Evolutionary conservation across 1,139 yeast species (phyloP), one percentile per base, ranked within the genome.

Genomic region (Pichia norvegensis): DNA sequence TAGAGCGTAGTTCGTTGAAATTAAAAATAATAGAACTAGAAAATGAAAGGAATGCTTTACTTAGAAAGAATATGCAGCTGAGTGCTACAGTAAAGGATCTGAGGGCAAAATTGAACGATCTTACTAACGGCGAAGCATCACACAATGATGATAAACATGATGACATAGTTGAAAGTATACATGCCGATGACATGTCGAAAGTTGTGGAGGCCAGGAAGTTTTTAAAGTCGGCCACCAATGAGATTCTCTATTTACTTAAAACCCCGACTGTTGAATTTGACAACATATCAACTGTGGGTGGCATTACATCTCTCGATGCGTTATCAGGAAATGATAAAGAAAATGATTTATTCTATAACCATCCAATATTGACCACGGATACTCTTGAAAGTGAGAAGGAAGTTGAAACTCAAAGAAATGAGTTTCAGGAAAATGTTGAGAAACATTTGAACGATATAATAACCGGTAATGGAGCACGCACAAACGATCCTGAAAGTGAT

Each of bases 1-100:
- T 78, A 53, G 83, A 78, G 56, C 72, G 72, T 49, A 69, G 77
- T 9, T 80, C 78, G 47, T 72, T 78, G 74, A 76, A 75, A 56
- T 68, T 73, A 57, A 69, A 70, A 51, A 76, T 78, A 46, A 67
- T 74, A 39, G 76, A 75, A 50, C 59, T 78, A 38, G 80, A 76
- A 52, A 75, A 80, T 33, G 81, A 78, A 53, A 57, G 78, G 35
- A 76, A 76, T 53, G 55, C 74, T 2, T 60, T 76, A 46, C 49
- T 53, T 21, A 44, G 62, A 11, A 49, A 54, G 31, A 65, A 62
- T 45, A 58, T 55, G 29, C 57, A 52, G 31, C 48, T 65, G 19
- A 46, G 43, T 10, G 38, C 49, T 11, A 48, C 48, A 21, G 52
- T 62, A 3, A 45, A 50, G 16, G 52, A 58, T 33, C 45, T 63